phyloP scores from a whole-genome alignment of 164 flowering plant genomes.

The Vitis rupestris region DNA sequence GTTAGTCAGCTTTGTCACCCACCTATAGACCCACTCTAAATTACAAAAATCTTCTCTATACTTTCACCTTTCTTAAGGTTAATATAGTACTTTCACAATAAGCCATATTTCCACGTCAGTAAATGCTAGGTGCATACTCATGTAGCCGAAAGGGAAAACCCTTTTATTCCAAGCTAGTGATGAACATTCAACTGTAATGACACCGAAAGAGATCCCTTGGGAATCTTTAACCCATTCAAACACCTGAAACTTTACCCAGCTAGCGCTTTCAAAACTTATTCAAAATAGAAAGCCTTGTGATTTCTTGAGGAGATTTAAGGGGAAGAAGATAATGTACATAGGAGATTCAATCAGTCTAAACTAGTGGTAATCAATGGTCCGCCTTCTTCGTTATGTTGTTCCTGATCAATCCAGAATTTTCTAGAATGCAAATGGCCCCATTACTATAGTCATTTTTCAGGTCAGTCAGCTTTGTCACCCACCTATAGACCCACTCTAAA shows the following conservation, averaged over 20 bases:
- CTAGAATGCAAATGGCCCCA: neutral
- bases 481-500: neutral
- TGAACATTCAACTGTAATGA: too few species aligned
- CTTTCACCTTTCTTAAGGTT: too few species aligned
- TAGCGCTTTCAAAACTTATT: too few species aligned
- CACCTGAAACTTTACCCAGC: too few species aligned
- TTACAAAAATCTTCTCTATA: too few species aligned
- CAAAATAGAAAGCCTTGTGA: neutral
- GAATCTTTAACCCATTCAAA: too few species aligned
- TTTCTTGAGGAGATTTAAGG: slow-evolving; percentile 25
- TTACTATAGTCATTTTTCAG: slow-evolving; percentile 25
- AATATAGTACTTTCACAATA: neutral
- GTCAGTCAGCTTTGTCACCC: slow-evolving; percentile 7
- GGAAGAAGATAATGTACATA: slow-evolving; percentile 45
- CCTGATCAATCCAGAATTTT: slow-evolving; percentile 17
- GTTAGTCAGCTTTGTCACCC: slow-evolving; percentile 7
- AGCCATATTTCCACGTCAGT: too few species aligned
- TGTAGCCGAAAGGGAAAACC: too few species aligned
- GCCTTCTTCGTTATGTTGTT: slow-evolving; percentile 39
- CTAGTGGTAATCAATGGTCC: slow-evolving; percentile 35
- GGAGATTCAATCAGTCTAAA: slow-evolving; percentile 47
- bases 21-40: neutral
- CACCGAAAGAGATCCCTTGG: too few species aligned
- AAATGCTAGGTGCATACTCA: too few species aligned
- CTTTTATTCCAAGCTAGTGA: too few species aligned